Percentiles rank a stretch among this genome's conserved stretches.
phyloP scores from a whole-genome alignment of 805 yeast species.

The Priceomyces haplophilus region DNA sequence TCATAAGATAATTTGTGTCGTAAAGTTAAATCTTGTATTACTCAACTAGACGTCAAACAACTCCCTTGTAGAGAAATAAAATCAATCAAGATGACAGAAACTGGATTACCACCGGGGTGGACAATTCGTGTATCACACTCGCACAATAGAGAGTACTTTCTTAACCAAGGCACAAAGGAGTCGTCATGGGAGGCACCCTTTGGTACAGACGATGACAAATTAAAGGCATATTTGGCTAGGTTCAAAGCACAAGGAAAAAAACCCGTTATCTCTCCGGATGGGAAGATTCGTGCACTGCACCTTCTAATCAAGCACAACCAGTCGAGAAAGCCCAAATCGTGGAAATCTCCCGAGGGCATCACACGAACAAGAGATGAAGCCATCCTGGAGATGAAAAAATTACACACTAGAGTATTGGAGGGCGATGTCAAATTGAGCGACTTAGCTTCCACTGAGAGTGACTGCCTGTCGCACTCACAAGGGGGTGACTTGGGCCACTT shows the following conservation, averaged over 20 bases:
- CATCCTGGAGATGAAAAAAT: slow-evolving; percentile 53
- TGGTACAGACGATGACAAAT: slow-evolving; percentile 64
- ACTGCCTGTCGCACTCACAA: slow-evolving; percentile 79
- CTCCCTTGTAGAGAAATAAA: too few species aligned
- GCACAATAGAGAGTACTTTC: slow-evolving; percentile 81
- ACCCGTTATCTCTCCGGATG: slow-evolving; percentile 43
- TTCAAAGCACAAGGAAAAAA: slow-evolving; percentile 35
- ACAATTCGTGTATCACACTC: slow-evolving; percentile 72
- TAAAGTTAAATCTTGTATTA: too few species aligned
- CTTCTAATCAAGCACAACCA: slow-evolving; percentile 78
- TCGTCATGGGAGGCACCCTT: slow-evolving; percentile 91
- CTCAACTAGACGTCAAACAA: too few species aligned
- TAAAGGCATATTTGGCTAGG: slow-evolving; percentile 54
- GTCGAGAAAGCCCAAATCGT: slow-evolving; percentile 86
- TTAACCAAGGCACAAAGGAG: slow-evolving; percentile 63
- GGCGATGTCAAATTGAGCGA: slow-evolving; percentile 69
- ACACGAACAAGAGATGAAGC: slow-evolving; percentile 85
- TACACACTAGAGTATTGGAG: slow-evolving; percentile 53
- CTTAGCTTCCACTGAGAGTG: slow-evolving; percentile 80
- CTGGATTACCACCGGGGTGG: slow-evolving; percentile 90
- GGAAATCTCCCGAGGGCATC: slow-evolving; percentile 73
- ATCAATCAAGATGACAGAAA: slow-evolving; percentile 19
- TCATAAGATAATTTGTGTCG: too few species aligned
- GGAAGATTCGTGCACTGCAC: slow-evolving; percentile 77
- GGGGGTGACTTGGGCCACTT: slow-evolving; percentile 93